Evolutionary conservation across 2,329 filamentous ascomycete species (phyloP), one percentile per base, ranked within the genome.

Genomic region (Alternaria gaisen): DNA sequence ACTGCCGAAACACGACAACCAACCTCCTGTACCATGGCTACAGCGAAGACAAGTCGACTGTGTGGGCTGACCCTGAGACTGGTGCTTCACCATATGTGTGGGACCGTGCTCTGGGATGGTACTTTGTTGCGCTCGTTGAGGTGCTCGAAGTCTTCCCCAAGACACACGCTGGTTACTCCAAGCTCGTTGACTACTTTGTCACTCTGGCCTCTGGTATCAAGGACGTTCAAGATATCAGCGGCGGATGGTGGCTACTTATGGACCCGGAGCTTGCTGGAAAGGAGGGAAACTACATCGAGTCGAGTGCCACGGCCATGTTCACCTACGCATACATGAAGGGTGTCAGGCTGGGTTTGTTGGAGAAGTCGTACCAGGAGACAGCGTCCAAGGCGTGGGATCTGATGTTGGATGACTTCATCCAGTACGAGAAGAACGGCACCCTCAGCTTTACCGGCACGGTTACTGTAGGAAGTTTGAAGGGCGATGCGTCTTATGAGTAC

Each of bases 181-280:
- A 77, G 62, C 71, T 83, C 6, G 64, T 75, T 43, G 69, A 68
- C 5, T 81, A 83, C 65, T 80, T 83, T 28, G 71, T 73, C 1
- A 73, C 79, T 4, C 74, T 85, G 0, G 80, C 81, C 0, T 65
- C 77, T 1, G 82, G 82, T 0, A 63, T 86, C 2, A 79, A 80
- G 56, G 68, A 69, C 10, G 77, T 80, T 0, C 82, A 81, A 22
- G 83, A 85, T 56, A 66, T 64, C 2, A 78, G 72, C 5, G 84
- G 85, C 0, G 85, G 84, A 7, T 89, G 86, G 86, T 88, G 85
- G 83, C 75, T 87, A 53, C 78, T 88, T 43, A 85, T 88, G 82
- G 82, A 82, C 65, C 79, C 82, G 58, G 73, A 80, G 26, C 83
- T 84, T 56, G 80, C 72, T 10, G 73, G 75, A 7, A 69, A 60